Percentiles rank a stretch among this genome's conserved stretches.
These are phyloP conservation scores for Candida hungchunana DNA, from an alignment of 805 yeast genomes.

Conservation along the genomic window DNA sequence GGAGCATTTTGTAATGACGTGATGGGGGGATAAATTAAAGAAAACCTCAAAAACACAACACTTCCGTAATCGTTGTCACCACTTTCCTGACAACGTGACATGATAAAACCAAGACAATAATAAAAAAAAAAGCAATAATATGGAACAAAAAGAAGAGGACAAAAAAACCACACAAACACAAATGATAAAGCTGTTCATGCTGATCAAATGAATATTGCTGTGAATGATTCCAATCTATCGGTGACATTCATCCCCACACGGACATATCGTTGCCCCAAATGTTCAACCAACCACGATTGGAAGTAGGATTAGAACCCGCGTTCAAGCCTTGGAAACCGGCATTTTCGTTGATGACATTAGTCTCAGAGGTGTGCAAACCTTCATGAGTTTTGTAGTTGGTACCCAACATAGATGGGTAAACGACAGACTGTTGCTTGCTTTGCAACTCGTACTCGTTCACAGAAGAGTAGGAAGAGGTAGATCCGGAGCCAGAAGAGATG, in stretches of 20 bases:
- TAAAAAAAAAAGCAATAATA: constrained; percentile 1
- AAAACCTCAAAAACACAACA: constrained; percentile 4
- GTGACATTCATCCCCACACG: constrained; percentile 24
- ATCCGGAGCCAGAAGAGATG: constrained; percentile 22
- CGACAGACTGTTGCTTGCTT: constrained; percentile 1
- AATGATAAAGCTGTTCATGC: too few species aligned
- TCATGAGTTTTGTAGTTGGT: not conserved
- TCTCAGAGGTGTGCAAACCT: too few species aligned
- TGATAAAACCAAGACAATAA: not conserved
- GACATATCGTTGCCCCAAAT: constrained; percentile 30
- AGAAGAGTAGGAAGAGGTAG: constrained; percentile 17
- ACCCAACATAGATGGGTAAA: not conserved
- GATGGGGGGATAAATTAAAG: not conserved
- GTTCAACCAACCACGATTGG: constrained; percentile 25
- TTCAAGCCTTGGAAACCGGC: constrained; percentile 5
- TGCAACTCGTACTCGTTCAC: constrained; percentile 7
- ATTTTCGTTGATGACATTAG: constrained; percentile 6
- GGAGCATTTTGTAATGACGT: too few species aligned
- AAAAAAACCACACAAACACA: not conserved
- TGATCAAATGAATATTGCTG: too few species aligned
- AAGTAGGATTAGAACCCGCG: constrained; percentile 8
- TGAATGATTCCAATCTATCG: too few species aligned
- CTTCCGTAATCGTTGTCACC: constrained; percentile 5
- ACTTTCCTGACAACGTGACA: constrained; percentile 2
- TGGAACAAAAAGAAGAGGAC: too few species aligned